Conservation (phyloP, 2,329 filamentous ascomycete species). For the Calonectria montana region DNA sequence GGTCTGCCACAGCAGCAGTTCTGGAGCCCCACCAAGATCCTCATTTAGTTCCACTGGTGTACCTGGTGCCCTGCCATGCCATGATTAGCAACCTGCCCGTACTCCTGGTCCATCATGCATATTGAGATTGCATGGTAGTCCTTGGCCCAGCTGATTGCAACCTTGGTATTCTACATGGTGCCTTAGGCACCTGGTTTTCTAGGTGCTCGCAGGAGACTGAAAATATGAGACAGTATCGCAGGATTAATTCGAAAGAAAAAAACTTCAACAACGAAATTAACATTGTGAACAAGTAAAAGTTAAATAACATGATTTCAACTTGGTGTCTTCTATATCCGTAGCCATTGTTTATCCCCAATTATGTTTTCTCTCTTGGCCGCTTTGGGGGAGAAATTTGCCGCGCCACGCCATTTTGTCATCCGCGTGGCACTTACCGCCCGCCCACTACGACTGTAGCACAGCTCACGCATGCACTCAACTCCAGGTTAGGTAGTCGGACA, state of each 20-base stretch:
- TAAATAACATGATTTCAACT: too few relatives aligned
- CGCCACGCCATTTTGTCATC: too few relatives aligned
- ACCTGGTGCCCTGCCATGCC: slow-evolving; percentile 8
- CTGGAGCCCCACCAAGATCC: slow-evolving; percentile 10
- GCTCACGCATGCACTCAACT: neutral
- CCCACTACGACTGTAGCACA: neutral
- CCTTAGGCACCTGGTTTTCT: neutral
- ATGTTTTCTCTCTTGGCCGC: too few relatives aligned
- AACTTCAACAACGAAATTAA: too few relatives aligned
- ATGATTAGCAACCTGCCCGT: slow-evolving; percentile 24
- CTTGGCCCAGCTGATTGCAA: neutral
- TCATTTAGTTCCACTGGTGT: slow-evolving; percentile 17
- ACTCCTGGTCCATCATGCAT: slow-evolving; percentile 21
- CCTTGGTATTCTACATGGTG: neutral
- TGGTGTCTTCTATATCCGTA: too few relatives aligned
- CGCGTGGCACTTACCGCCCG: slow-evolving; percentile 15
- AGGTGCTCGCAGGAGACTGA: neutral
- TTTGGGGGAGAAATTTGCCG: too few relatives aligned
- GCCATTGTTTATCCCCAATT: too few relatives aligned
- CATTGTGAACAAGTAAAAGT: too few relatives aligned
- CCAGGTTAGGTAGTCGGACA: slow-evolving; percentile 12
- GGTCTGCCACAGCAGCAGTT: slow-evolving; percentile 18
- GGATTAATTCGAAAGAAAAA: too few relatives aligned
- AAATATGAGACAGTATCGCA: too few relatives aligned
- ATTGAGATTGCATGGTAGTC: slow-evolving; percentile 20